Conservation (phyloP, 495 filamentous ascomycete genomes). For the Diplogelasinospora grovesii region DNA sequence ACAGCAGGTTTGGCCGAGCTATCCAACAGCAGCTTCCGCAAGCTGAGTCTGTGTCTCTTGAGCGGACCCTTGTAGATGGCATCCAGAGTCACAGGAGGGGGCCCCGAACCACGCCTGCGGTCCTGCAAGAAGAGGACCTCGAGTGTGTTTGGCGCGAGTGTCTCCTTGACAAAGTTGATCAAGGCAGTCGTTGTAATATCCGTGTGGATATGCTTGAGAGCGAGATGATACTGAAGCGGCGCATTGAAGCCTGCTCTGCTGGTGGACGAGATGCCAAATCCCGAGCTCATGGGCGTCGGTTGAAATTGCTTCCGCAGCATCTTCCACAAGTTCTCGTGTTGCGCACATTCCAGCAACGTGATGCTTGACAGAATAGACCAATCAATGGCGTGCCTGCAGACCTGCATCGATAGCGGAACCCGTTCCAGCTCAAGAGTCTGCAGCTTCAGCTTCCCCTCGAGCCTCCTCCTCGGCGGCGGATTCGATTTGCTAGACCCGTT, state of each 20-base stretch:
- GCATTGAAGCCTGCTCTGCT: slow-evolving; percentile 13
- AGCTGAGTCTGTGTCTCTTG: slow-evolving; percentile 62
- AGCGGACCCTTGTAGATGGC: slow-evolving; percentile 69
- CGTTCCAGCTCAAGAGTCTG: slow-evolving; percentile 78
- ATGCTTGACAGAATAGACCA: slow-evolving; percentile 72
- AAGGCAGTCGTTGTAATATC: slow-evolving; percentile 71
- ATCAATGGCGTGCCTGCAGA: slow-evolving; percentile 66
- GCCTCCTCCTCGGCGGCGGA: slow-evolving; percentile 13
- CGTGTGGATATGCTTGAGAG: slow-evolving; percentile 74
- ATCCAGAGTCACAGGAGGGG: slow-evolving; percentile 56
- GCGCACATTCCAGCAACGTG: slow-evolving; percentile 72
- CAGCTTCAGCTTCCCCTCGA: slow-evolving; percentile 55
- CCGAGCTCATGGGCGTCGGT: slow-evolving; percentile 39
- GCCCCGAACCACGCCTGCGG: slow-evolving; percentile 43
- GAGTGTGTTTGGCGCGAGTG: slow-evolving; percentile 76
- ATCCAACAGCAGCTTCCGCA: slow-evolving; percentile 75
- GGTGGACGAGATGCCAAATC: slow-evolving; percentile 18
- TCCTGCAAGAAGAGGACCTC: slow-evolving; percentile 85
- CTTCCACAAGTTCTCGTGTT: slow-evolving; percentile 78
- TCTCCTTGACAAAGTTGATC: slow-evolving; percentile 78
- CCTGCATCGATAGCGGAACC: slow-evolving; percentile 63
- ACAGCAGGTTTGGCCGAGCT: slow-evolving; percentile 46
- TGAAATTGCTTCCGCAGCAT: slow-evolving; percentile 65
- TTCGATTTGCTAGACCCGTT: background rate
- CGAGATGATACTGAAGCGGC: slow-evolving; percentile 57